phyloP scores from a whole-genome alignment of 768 basidiomycete genomes.

The Guyanaporus albipodus region DNA sequence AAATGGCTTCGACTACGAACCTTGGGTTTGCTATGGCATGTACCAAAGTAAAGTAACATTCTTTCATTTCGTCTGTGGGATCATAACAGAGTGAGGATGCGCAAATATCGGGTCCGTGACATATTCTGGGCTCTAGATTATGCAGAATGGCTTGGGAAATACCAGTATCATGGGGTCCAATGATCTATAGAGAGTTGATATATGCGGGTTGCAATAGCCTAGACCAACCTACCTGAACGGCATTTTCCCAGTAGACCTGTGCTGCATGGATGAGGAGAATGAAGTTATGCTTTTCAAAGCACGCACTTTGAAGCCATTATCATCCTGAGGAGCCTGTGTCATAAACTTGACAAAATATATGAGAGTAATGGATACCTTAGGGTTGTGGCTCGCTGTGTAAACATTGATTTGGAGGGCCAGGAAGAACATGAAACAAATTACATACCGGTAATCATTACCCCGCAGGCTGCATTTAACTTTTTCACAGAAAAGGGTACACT shows the following conservation, averaged over 20 bases:
- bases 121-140: conserved; percentile 53
- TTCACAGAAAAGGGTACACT: conserved; percentile 82
- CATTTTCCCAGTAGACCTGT: conserved; percentile 89
- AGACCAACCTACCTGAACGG: conserved; percentile 56
- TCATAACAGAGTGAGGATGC: conserved; percentile 49
- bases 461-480: conserved; percentile 64
- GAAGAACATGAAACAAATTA: conserved; percentile 1
- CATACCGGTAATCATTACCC: conserved; percentile 87
- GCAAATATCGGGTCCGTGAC: conserved; percentile 35
- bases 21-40: conserved; percentile 13
- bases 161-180: conserved; percentile 75
- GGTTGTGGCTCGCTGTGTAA: conserved; percentile 75
- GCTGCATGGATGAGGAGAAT: neutral
- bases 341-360: neutral
- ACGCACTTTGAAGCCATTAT: conserved; percentile 83
- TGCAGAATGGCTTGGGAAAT: conserved; percentile 63
- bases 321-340: conserved; percentile 44
- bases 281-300: neutral
- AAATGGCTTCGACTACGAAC: conserved; percentile 6
- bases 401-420: neutral
- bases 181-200: conserved; percentile 51
- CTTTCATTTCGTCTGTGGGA: conserved; percentile 53
- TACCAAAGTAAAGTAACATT: conserved; percentile 52
- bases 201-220: neutral
- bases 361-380: conserved; percentile 51